Conservation (phyloP, 78 protist species). For the Speleostelium caveatum region DNA sequence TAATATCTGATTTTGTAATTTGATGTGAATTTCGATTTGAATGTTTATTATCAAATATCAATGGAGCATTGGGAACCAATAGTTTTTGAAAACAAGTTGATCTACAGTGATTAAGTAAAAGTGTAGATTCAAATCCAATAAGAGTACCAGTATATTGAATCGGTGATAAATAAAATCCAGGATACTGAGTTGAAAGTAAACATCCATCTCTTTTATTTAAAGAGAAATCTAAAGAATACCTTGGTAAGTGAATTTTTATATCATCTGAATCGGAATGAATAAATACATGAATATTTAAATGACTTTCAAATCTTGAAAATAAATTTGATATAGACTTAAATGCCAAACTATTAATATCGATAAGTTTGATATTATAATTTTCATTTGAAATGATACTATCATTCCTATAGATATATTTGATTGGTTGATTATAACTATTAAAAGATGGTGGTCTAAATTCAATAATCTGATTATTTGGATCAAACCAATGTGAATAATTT, state of each 20-base stretch:
- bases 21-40: not conserved
- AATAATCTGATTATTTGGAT: not conserved
- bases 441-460: not conserved
- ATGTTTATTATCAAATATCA: not conserved
- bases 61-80: not conserved
- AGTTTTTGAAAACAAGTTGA: not conserved
- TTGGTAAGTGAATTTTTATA: not conserved
- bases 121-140: not conserved
- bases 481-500: not conserved
- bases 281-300: not conserved
- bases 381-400: not conserved
- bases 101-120: not conserved
- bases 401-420: not conserved
- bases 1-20: not conserved
- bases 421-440: not conserved
- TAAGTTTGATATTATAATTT: not conserved
- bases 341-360: not conserved
- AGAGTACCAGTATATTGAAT: constrained; percentile 9
- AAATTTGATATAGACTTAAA: too few species aligned
- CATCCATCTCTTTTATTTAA: not conserved
- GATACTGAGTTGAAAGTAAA: not conserved
- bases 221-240: not conserved
- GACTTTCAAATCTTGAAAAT: not conserved
- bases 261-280: not conserved
- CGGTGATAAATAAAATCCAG: not conserved